Evolutionary conservation across 2,329 filamentous ascomycete species (phyloP).

Genomic region (Penicillium expansum): DNA sequence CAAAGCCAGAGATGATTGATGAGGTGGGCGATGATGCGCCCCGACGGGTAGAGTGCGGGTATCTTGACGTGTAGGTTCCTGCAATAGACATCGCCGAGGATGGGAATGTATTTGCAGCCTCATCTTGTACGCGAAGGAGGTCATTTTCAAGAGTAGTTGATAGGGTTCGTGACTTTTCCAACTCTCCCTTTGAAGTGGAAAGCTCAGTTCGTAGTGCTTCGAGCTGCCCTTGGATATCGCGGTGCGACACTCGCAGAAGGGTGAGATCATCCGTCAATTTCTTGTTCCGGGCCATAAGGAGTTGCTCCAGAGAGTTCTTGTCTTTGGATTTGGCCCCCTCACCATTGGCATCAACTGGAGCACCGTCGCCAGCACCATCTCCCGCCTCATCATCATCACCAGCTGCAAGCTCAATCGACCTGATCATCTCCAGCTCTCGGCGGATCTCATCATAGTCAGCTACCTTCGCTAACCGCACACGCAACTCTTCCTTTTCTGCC

Average conservation of each 20-base stretch:
- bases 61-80: conserved; percentile 81
- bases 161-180: conserved; percentile 79
- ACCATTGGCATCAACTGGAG: conserved; percentile 45
- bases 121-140: conserved; percentile 79
- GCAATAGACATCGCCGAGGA: conserved; percentile 85
- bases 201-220: conserved; percentile 80
- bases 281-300: conserved; percentile 90
- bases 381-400: conserved; percentile 68
- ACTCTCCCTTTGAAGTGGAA: conserved; percentile 75
- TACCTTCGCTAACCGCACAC: conserved; percentile 80
- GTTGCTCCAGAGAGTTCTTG: conserved; percentile 77
- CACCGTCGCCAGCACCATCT: conserved; percentile 39
- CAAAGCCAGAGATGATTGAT: conserved; percentile 97
- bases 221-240: conserved; percentile 79
- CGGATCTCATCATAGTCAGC: conserved; percentile 95
- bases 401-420: conserved; percentile 88
- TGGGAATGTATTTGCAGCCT: conserved; percentile 78
- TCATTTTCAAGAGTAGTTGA: conserved; percentile 91
- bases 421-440: conserved; percentile 91
- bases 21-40: conserved; percentile 83
- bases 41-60: conserved; percentile 69
- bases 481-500: conserved; percentile 76
- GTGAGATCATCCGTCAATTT: conserved; percentile 94
- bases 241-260: conserved; percentile 86
- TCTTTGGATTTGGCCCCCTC: conserved; percentile 59